Base-by-base conservation (phyloP, 2,329 filamentous ascomycete genomes). In the Clonostachys sp. region DNA sequence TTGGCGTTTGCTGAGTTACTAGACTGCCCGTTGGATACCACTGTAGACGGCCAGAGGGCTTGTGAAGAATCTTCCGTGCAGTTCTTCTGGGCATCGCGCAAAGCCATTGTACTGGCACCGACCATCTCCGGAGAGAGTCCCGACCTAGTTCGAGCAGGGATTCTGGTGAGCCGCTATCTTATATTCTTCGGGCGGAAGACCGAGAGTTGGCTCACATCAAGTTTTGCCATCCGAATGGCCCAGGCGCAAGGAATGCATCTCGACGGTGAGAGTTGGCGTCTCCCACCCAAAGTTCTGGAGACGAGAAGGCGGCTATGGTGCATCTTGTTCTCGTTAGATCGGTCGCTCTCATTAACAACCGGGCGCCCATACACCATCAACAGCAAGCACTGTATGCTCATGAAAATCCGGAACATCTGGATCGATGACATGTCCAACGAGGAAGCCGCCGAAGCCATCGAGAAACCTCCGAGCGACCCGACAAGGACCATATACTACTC, bases 211-310 rank as follows among this genome's bases (percentile, higher is more conserved):
- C 58, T 71, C 2, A 71, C 68, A 2, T 62, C 61, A 5, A 66
- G 66, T 50, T 70, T 71, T 41, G 68, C 68, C 2, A 66, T 70
- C 53, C 64, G 67, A 13, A 68, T 71, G 63, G 68, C 68, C 6
- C 65, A 69, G 48, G 67, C 66, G 1, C 67, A 71, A 45, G 67
- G 68, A 1, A 69, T 71, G 57, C 68, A 71, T 46, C 65, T 71
- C 18, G 68, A 71, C 49, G 68, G 68, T 8, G 63, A 66, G 48
- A 56, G 62, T 14, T 70, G 65, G 65, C 53, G 63, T 9, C 51
- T 71, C 10, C 58, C 66, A 0, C 57, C 58, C 5, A 64, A 65
- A 41, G 63, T 63, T 38, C 62, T 62, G 1, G 67, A 70, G 48
- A 67, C 62, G 1, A 55, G 68, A 24, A 54, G 68, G 7, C 53